Evolutionary conservation across 2,329 filamentous ascomycete genomes (phyloP).

Genomic region (Chaetothyriales sp.): DNA sequence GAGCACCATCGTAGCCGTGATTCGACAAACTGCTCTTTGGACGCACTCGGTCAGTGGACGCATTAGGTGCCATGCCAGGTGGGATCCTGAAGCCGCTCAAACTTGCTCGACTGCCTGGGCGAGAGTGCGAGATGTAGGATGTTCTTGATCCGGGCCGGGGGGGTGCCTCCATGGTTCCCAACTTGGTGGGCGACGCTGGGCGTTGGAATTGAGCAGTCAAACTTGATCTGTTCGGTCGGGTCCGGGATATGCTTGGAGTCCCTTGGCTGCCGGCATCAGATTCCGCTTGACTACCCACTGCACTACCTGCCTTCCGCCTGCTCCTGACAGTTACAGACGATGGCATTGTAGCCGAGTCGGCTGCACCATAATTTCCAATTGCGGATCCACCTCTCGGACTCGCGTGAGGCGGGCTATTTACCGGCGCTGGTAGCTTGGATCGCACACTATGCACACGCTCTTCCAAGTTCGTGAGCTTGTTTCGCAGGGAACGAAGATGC

Average conservation of each 20-base stretch:
- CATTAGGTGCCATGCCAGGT: constrained; percentile 13
- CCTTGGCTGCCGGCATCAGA: constrained; percentile 2
- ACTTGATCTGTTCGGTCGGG: constrained; percentile 41
- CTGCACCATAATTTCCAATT: constrained; percentile 26
- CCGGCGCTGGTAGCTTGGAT: constrained; percentile 76
- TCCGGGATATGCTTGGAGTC: constrained; percentile 13
- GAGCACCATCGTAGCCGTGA: constrained; percentile 15
- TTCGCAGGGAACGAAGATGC: constrained; percentile 84
- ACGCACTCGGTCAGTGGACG: constrained; percentile 17
- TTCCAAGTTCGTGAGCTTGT: constrained; percentile 93
- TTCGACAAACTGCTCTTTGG: constrained; percentile 16
- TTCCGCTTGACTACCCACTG: constrained; percentile 25
- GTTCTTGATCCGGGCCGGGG: constrained; percentile 12
- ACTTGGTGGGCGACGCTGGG: constrained; percentile 22
- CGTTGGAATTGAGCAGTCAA: constrained; percentile 38
- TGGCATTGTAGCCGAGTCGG: constrained; percentile 25
- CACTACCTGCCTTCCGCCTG: constrained; percentile 48
- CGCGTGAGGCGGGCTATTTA: constrained; percentile 58
- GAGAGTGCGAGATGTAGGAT: constrained; percentile 13
- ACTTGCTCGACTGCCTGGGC: constrained; percentile 15
- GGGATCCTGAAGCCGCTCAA: constrained; percentile 12
- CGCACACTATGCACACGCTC: constrained; percentile 80
- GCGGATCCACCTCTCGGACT: constrained; percentile 53
- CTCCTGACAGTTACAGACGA: constrained; percentile 48
- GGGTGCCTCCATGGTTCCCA: constrained; percentile 15